Percentiles rank a stretch among this genome's conserved stretches.
Evolutionary conservation across 257 asterid genomes (phyloP).

Genomic region (Misopates orontium): DNA sequence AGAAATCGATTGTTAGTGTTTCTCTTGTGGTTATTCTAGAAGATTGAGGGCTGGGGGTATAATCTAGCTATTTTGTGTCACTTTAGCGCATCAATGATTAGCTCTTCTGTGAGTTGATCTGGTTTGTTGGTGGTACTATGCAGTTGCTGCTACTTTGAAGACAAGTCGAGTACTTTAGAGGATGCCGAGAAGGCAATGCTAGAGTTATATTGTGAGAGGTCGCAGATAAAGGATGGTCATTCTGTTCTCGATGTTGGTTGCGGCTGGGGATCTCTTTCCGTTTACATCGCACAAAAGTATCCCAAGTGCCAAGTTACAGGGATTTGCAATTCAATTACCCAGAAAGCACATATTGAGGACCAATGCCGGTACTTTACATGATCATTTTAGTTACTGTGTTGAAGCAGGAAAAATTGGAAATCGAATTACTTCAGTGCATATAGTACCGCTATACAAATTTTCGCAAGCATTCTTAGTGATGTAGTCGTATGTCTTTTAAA

Average conservation of each 20-base stretch:
- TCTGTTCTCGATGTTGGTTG: constrained; percentile 95
- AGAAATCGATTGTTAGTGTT: neutral
- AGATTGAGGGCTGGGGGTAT: neutral
- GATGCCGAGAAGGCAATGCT: constrained; percentile 93
- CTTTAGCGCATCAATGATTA: constrained; percentile 4
- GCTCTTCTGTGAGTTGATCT: constrained; percentile 12
- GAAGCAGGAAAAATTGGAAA: neutral
- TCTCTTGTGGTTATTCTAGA: neutral
- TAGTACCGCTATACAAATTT: no score
- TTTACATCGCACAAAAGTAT: constrained; percentile 71
- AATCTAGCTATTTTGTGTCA: neutral
- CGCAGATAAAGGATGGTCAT: constrained; percentile 76
- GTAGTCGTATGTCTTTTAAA: no score
- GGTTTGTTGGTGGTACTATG: constrained; percentile 23
- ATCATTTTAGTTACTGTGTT: neutral
- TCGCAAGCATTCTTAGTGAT: no score
- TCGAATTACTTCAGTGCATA: no score
- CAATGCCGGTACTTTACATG: constrained; percentile 55
- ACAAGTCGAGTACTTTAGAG: constrained; percentile 69
- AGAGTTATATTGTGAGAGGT: constrained; percentile 80
- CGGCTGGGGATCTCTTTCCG: constrained; percentile 92
- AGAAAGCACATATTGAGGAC: constrained; percentile 70
- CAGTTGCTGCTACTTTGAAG: constrained; percentile 76
- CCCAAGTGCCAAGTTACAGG: constrained; percentile 76
- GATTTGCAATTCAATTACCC: constrained; percentile 86